Evolutionary conservation across 768 basidiomycete genomes (phyloP), one percentile per base, ranked within the genome.

Genomic region (Boletus subcaerulescens): DNA sequence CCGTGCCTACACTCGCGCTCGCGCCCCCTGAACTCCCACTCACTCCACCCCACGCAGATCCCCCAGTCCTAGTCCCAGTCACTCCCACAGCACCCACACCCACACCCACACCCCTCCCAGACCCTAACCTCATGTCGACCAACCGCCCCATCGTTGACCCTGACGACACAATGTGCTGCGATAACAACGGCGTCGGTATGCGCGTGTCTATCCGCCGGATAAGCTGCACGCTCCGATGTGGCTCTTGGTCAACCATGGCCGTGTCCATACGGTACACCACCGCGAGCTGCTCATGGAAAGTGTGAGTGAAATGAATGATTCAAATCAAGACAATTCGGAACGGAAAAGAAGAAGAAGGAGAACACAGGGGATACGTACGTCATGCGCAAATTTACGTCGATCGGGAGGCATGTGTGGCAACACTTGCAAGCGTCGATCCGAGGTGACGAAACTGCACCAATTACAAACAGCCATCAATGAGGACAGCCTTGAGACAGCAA

Each of bases 201-300:
- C 91, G 83, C 0, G 93, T 87, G 67, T 97, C 94, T 45, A 94
- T 71, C 14, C 92, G 81, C 33, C 91, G 80, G 47, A 91, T 75
- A 45, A 97, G 81, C 65, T 92, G 88, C 2, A 96, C 88, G 60
- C 91, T 87, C 45, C 91, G 77, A 64, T 89, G 80, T 0, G 96
- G 96, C 62, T 97, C 96, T 62, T 89, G 89, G 67, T 98, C 96
- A 18, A 99, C 83, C 76, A 93, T 84, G 61, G 89, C 83, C 0
- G 87, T 84, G 56, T 91, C 88, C 67, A 98, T 83, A 18, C 91
- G 79, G 66, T 96, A 98, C 5, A 87, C 73, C 8, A 80, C 74
- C 1, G 92, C 90, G 20, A 97, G 79, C 84, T 90, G 29, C 18
- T 26, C 36, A 3, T n/a, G 8, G 3, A 42, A 5, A 15, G 22